Evolutionary conservation across 768 basidiomycete genomes (phyloP).

Genomic region (Coprinopsis marcescibilis): DNA sequence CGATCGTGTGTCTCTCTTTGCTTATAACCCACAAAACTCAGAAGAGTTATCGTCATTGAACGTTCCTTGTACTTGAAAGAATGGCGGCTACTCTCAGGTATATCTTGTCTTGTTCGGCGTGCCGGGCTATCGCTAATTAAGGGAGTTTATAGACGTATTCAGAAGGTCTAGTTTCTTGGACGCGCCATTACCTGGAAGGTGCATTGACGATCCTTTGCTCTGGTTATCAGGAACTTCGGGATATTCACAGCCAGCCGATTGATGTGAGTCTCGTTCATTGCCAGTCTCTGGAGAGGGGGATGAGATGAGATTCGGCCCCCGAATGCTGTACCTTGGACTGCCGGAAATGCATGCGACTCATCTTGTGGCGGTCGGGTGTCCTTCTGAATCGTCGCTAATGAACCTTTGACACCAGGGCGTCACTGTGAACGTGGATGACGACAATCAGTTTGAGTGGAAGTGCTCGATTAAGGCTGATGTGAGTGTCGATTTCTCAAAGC

Average conservation of each 20-base stretch:
- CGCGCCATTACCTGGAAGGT: conserved; percentile 3
- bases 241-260: conserved; percentile 58
- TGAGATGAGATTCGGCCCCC: too few relatives aligned
- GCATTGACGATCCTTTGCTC: conserved; percentile 11
- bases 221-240: conserved; percentile 55
- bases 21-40: conserved; percentile 9
- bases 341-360: too few relatives aligned
- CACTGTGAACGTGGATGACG: conserved; percentile 55
- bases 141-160: conserved; percentile 55
- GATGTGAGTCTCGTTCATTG: conserved; percentile 35
- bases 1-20: conserved; percentile 9
- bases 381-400: conserved; percentile 9
- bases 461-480: conserved; percentile 73
- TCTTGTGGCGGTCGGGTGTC: too few relatives aligned
- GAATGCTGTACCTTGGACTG: too few relatives aligned
- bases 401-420: conserved; percentile 44
- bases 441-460: conserved; percentile 74
- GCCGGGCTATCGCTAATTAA: neutral
- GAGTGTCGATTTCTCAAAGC: conserved; percentile 19
- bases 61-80: neutral
- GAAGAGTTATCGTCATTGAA: too few relatives aligned
- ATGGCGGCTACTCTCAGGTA: conserved; percentile 2
- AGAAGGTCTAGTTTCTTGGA: conserved; percentile 46
- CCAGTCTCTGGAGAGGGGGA: too few relatives aligned
- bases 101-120: neutral